Conservation (phyloP, 2,329 filamentous ascomycete genomes). For the Nakataea oryzae region DNA sequence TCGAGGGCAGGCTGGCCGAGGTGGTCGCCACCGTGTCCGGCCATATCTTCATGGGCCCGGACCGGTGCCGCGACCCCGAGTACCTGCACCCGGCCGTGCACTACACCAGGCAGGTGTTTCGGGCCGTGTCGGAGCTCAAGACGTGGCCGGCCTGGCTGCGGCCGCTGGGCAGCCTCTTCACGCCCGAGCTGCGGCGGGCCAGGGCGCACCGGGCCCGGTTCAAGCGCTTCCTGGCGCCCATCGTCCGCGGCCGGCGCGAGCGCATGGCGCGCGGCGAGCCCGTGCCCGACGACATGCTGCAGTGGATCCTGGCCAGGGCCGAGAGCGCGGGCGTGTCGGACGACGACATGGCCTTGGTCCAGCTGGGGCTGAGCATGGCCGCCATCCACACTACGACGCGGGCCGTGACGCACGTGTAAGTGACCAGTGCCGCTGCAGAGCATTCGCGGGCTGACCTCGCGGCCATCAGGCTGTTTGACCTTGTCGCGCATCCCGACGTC, state of each 20-base stretch:
- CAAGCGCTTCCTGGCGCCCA: neutral
- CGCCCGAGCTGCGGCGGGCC: slow-evolving; percentile 4
- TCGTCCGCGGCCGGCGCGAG: neutral
- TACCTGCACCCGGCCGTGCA: slow-evolving; percentile 33
- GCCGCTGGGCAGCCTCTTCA: neutral
- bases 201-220: slow-evolving; percentile 1
- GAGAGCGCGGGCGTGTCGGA: neutral
- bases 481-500: slow-evolving; percentile 38
- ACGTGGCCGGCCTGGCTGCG: slow-evolving; percentile 1
- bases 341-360: slow-evolving; percentile 12
- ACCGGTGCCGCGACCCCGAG: slow-evolving; percentile 29
- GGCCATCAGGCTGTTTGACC: slow-evolving; percentile 23
- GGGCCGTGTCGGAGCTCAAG: neutral
- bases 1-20: slow-evolving; percentile 27
- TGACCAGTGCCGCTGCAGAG: neutral
- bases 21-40: slow-evolving; percentile 34
- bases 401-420: slow-evolving; percentile 13
- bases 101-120: slow-evolving; percentile 22
- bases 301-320: slow-evolving; percentile 12
- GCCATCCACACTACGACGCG: slow-evolving; percentile 40
- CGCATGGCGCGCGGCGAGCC: neutral
- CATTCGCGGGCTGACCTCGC: neutral
- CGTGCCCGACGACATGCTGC: slow-evolving; percentile 1
- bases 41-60: slow-evolving; percentile 33
- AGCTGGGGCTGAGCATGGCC: slow-evolving; percentile 32